Base-by-base conservation (phyloP, 257 asterid species). In the Solanum ossicruentum region DNA sequence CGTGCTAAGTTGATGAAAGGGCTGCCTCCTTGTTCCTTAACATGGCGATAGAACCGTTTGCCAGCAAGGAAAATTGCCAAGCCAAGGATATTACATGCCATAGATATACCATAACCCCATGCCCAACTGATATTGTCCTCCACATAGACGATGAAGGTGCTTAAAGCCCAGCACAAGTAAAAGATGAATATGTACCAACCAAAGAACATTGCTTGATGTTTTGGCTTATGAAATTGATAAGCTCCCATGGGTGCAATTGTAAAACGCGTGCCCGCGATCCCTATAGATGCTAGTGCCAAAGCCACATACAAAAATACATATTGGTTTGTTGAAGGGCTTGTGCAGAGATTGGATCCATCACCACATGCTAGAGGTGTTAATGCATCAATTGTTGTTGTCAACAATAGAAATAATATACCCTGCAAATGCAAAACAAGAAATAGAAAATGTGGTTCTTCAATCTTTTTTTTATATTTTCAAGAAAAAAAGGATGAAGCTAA, bases 1-100 rank as follows among this genome's bases (percentile, higher is more conserved):
- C 92, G 75, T 15, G 89, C 96, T 41, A 94, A 61, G 69, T 87
- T 83, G 52, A n/a, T 83, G 8, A 93, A 94, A 8, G 98, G 96
- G 87, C 93, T 91, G 18, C 60, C 60, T 45, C 96, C 95, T 56
- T 56, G 79, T 3, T 94, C 93, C 86, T 81, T 85, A 20, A 89
- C 84, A 80, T 82, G 82, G 8, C 84, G 88, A 84, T 89, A 89
- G 45, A 85, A 85, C 28, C 71, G 41, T 11, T 77, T 84, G 5
- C 91, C 91, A 2, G 78, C 85, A 16, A 89, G 49, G 28, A 89
- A 89, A 56, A 87, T 57, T 17, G 56, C 79, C 21, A 86, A 70
- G n/a, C 86, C 91, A 8, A 89, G 26, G 7, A 85, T 36, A 52
- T 87, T 89, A 43, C 89, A 87, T 0, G 85, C 87, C 49, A 82